A percentile compares a stretch with the other conserved stretches of the same genome.
Evolutionary conservation across 2,329 filamentous ascomycete genomes (phyloP).

Genomic region (Cercospora brassicicola): DNA sequence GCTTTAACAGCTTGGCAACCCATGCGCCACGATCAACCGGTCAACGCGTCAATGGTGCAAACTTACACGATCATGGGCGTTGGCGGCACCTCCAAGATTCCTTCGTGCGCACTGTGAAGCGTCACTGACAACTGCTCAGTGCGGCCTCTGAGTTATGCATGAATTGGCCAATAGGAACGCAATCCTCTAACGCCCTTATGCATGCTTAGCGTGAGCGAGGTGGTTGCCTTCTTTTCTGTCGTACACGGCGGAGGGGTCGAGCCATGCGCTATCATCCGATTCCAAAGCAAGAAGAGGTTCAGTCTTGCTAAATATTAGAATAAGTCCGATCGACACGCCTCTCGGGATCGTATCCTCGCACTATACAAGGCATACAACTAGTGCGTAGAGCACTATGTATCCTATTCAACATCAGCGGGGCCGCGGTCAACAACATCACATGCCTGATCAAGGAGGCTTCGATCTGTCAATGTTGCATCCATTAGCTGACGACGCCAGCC

Average conservation of each 20-base stretch:
- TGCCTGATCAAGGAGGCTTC: slow-evolving; percentile 6
- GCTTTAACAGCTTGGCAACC: background rate
- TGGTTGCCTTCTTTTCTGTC: slow-evolving; percentile 19
- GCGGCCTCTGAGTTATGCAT: slow-evolving; percentile 11
- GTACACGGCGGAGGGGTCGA: slow-evolving; percentile 4
- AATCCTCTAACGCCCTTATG: slow-evolving; percentile 6
- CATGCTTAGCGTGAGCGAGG: slow-evolving; percentile 16
- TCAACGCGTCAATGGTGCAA: background rate
- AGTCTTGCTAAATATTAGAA: background rate
- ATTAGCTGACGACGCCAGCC: slow-evolving; percentile 4
- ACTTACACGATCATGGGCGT: background rate
- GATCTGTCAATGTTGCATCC: slow-evolving; percentile 8
- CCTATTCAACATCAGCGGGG: background rate
- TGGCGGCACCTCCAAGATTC: background rate
- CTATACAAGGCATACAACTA: background rate
- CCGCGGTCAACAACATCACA: background rate
- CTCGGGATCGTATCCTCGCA: background rate
- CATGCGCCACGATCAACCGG: background rate
- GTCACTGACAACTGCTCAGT: slow-evolving; percentile 17
- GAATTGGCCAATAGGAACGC: slow-evolving; percentile 12
- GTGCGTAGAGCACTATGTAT: background rate
- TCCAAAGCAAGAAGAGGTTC: background rate
- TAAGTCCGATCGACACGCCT: background rate
- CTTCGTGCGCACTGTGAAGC: slow-evolving; percentile 12
- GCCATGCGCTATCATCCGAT: background rate